phyloP scores from a whole-genome alignment of 1,284 basidiomycete genomes.

The Heterobasidion occidentale region DNA sequence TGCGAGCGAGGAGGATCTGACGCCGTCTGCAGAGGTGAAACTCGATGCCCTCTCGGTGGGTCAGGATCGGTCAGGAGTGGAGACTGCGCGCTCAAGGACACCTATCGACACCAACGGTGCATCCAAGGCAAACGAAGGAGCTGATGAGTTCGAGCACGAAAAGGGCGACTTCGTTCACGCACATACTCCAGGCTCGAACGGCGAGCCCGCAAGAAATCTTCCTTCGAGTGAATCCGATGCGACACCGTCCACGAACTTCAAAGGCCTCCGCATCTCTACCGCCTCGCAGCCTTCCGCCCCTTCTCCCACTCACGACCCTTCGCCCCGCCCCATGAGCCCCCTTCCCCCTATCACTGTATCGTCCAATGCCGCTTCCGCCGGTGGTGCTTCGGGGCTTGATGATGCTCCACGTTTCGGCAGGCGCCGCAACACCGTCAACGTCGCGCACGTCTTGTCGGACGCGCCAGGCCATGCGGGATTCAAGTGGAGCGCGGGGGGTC shows the following conservation, averaged over 20 bases:
- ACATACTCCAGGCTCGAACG: background rate
- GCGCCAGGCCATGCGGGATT: constrained; percentile 15
- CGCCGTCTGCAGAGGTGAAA: constrained; percentile 2
- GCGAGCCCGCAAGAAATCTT: background rate
- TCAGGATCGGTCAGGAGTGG: constrained; percentile 2
- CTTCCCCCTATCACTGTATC: background rate
- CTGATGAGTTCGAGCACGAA: background rate
- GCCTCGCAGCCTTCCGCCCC: background rate
- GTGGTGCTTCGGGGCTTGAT: too few species aligned
- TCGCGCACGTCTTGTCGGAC: constrained; percentile 15
- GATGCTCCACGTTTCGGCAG: background rate
- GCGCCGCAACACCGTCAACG: constrained; percentile 10
- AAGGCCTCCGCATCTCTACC: background rate
- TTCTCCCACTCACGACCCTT: background rate
- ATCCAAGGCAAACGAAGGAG: background rate
- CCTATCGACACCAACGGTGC: background rate
- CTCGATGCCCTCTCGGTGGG: background rate
- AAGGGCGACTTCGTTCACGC: background rate
- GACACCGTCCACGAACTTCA: background rate
- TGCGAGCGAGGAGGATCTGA: constrained; percentile 10
- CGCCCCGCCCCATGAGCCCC: background rate
- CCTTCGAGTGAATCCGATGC: background rate
- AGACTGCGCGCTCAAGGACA: constrained; percentile 10
- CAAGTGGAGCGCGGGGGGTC: constrained; percentile 18
- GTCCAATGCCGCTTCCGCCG: background rate